These are phyloP conservation scores for Blastobotrys parvus DNA, from an alignment of 805 yeast genomes.

Conservation along the genomic window DNA sequence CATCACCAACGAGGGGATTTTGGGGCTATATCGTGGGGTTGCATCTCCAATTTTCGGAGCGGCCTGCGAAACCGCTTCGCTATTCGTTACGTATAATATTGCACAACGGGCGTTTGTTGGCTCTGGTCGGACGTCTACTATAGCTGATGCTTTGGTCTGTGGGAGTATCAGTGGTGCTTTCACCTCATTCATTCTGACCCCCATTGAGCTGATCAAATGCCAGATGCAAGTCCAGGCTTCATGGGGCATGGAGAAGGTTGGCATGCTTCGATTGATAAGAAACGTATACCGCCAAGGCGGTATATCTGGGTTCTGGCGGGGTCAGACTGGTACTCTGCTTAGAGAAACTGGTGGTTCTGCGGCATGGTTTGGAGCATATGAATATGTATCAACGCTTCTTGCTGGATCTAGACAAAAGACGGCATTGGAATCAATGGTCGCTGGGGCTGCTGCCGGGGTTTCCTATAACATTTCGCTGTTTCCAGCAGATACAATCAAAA, in stretches of 20 bases:
- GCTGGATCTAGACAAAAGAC: too few species aligned
- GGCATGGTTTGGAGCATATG: conserved; percentile 91
- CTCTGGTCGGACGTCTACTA: conserved; percentile 13
- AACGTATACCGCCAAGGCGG: conserved; percentile 47
- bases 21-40: conserved; percentile 73
- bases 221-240: conserved; percentile 64
- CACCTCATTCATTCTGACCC: conserved; percentile 79
- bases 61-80: conserved; percentile 75
- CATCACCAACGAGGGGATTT: conserved; percentile 57
- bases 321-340: conserved; percentile 70
- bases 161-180: conserved; percentile 80
- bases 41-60: conserved; percentile 83
- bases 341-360: conserved; percentile 88
- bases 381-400: conserved; percentile 41
- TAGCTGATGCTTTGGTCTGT: conserved; percentile 44
- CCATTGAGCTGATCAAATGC: conserved; percentile 87
- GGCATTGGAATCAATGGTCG: conserved; percentile 44
- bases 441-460: conserved; percentile 86
- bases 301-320: conserved; percentile 72
- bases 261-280: conserved; percentile 31
- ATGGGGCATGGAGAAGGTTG: conserved; percentile 5
- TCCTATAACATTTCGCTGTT: conserved; percentile 70
- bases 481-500: conserved; percentile 88
- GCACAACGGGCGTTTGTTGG: conserved; percentile 5
- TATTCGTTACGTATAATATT: conserved; percentile 43